Base-by-base conservation (phyloP, 805 yeast species). In the Saccharomycopsis olivae region DNA sequence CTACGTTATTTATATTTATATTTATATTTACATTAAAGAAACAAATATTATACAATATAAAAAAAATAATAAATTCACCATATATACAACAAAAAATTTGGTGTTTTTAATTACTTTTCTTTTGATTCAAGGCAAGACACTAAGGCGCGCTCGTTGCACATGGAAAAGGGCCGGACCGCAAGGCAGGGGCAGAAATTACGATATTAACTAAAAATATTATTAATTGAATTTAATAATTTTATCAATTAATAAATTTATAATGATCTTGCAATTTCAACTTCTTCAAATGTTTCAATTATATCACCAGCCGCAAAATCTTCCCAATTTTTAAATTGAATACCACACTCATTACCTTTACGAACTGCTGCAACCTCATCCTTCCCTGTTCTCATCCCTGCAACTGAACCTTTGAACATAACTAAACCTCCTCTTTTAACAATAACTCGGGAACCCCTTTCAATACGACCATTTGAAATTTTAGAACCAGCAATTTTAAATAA, bases 261-360 rank as follows among this genome's bases (percentile, higher is more conserved):
- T 52, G 67, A 73, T 52, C 82, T 66, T 44, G 75, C 70, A 15
- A 76, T 64, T 39, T 64, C 64, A 8, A 73, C 62, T 48, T 78
- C 82, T 57, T 87, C 95, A 49, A 70, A 75, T 2, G 76, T 78
- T 53, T 84, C 79, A 19, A 92, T 65, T 3, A 64, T 52, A 59
- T 92, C 97, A 14, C 94, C 96, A 15, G 65, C 76, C 49, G 75
- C 69, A 52, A 81, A 82, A 23, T 65, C 71, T 32, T 72, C 74
- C 78, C 86, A 86, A 32, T 62, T 60, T 2, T 67, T 73, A 48
- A 92, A 75, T 0, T 85, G 63, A 18, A 89, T 55, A 39, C 98
- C 98, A 65, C 96, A 92, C 51, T 92, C 98, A 21, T 71, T 71
- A 21, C 95, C 96, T 59, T 84, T 88, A 43, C 73, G 73, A 6